Evolutionary conservation across 2,329 filamentous ascomycete species (phyloP).

Genomic region (Fusarium oxysporum): DNA sequence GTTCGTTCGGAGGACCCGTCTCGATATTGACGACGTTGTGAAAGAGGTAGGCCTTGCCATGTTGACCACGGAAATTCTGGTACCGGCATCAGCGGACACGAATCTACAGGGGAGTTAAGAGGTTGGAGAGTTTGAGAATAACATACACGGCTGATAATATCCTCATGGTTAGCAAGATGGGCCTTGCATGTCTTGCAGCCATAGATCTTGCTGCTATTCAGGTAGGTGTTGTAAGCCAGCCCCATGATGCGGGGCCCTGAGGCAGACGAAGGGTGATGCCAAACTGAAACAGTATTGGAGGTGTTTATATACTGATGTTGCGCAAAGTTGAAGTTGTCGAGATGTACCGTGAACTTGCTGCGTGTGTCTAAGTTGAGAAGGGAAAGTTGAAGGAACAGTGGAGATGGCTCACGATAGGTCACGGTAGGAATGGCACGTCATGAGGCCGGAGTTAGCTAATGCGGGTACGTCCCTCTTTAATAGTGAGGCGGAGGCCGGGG

Average conservation of each 20-base stretch:
- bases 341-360: background rate
- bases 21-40: slow-evolving; percentile 92
- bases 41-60: slow-evolving; percentile 98
- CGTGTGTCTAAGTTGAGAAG: slow-evolving; percentile 3
- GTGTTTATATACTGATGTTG: background rate
- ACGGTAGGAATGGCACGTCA: slow-evolving; percentile 35
- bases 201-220: slow-evolving; percentile 87
- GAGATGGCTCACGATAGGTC: slow-evolving; percentile 10
- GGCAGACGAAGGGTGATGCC: background rate
- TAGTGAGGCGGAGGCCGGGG: slow-evolving; percentile 18
- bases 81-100: slow-evolving; percentile 11
- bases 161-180: slow-evolving; percentile 93
- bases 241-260: slow-evolving; percentile 70
- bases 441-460: slow-evolving; percentile 37
- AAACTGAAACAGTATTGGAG: background rate
- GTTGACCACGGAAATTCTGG: slow-evolving; percentile 97
- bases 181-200: slow-evolving; percentile 96
- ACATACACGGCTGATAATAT: slow-evolving; percentile 91
- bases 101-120: background rate
- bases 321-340: background rate
- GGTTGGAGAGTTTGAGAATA: background rate
- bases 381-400: slow-evolving; percentile 15
- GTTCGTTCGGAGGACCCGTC: slow-evolving; percentile 85
- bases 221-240: slow-evolving; percentile 90
- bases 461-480: slow-evolving; percentile 3